These are phyloP conservation scores for Microcos paniculata DNA, from an alignment of 345 rosid species.

Conservation along the genomic window DNA sequence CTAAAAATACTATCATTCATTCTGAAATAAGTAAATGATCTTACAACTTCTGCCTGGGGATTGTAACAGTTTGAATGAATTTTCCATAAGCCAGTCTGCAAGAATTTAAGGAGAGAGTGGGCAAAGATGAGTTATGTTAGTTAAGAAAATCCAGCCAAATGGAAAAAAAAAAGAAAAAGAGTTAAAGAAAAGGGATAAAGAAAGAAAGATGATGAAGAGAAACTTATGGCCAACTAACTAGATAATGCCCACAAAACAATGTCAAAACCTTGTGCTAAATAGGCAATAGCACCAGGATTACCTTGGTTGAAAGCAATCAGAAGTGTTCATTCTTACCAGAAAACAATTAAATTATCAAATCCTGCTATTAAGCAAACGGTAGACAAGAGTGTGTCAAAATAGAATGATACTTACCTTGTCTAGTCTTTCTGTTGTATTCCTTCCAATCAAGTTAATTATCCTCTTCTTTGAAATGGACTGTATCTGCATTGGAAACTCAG, in stretches of 20 bases:
- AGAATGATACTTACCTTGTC: slow-evolving; percentile 40
- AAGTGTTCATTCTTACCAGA: neutral
- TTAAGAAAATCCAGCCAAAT: neutral
- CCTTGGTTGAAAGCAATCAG: slow-evolving; percentile 2
- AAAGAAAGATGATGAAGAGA: no score
- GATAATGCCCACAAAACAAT: slow-evolving; percentile 1
- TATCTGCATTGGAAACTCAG: slow-evolving; percentile 34
- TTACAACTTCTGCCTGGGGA: slow-evolving; percentile 56
- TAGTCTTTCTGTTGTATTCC: slow-evolving; percentile 53
- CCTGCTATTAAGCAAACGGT: neutral
- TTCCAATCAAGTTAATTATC: slow-evolving; percentile 54
- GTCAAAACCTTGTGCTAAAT: neutral
- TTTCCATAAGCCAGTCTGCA: slow-evolving; percentile 59
- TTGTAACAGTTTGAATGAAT: slow-evolving; percentile 53
- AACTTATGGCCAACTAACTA: neutral
- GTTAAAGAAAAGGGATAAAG: no score
- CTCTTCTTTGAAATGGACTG: slow-evolving; percentile 43
- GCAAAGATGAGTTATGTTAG: neutral
- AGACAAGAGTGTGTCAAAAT: slow-evolving; percentile 12
- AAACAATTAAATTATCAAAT: neutral
- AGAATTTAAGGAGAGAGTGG: slow-evolving; percentile 6
- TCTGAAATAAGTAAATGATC: slow-evolving; percentile 69
- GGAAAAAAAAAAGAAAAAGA: neutral
- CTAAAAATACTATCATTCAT: slow-evolving; percentile 56
- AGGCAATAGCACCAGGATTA: neutral